A percentile compares a stretch with the other conserved stretches of the same genome.
These are phyloP conservation scores for Gremmenia infestans DNA, from an alignment of 2,329 filamentous ascomycete genomes.

Conservation along the genomic window DNA sequence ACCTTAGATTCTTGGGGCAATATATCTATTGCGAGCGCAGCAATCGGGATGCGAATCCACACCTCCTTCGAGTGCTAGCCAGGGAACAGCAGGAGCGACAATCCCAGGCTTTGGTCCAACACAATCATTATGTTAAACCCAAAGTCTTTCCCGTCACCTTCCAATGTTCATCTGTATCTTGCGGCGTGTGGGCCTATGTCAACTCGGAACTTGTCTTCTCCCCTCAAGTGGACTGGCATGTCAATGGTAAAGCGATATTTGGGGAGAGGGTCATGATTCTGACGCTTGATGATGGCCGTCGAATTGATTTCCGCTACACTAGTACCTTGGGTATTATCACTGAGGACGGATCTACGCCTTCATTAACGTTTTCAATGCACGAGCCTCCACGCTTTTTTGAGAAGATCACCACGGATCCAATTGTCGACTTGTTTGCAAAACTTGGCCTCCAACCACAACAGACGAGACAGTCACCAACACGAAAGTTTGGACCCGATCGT, in stretches of 20 bases:
- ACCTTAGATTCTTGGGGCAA: constrained; percentile 13
- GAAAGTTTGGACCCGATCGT: constrained; percentile 5
- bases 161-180: constrained; percentile 32
- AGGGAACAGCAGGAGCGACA: constrained; percentile 22
- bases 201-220: constrained; percentile 36
- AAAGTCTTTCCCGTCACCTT: constrained; percentile 29
- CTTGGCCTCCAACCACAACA: constrained; percentile 4
- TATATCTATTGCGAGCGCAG: constrained; percentile 25
- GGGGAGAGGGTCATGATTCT: constrained; percentile 38
- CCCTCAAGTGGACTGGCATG: constrained; percentile 37
- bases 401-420: constrained; percentile 7
- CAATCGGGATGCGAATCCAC: constrained; percentile 19
- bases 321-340: constrained; percentile 35
- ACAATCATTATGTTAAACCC: background rate
- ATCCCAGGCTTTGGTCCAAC: background rate
- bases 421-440: constrained; percentile 2
- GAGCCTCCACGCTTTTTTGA: constrained; percentile 47
- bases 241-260: constrained; percentile 35
- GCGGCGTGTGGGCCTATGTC: constrained; percentile 41
- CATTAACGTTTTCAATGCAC: constrained; percentile 46
- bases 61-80: constrained; percentile 16
- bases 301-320: constrained; percentile 44
- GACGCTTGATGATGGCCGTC: constrained; percentile 27
- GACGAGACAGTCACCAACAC: background rate
- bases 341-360: constrained; percentile 33